Evolutionary conservation across 257 asterid genomes (phyloP), one percentile per base, ranked within the genome.

Genomic region (Salvia miltiorrhiza): DNA sequence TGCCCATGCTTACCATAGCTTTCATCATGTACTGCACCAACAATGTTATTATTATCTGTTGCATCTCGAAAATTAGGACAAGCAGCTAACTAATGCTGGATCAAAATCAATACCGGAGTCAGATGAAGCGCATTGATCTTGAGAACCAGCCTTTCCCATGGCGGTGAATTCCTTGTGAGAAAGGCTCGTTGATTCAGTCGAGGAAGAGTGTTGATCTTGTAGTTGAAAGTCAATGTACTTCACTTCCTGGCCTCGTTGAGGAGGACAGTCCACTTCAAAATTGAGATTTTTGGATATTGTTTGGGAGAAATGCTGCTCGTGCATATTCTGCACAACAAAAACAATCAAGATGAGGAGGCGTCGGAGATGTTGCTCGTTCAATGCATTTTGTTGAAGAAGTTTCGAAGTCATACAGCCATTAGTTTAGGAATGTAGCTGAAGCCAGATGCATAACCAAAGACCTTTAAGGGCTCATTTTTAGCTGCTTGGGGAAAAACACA

Each of bases 101-200:
- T 14, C 20, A 44, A 44, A 14, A 4, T 50, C 53, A 54, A 37
- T 82, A 87, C 95, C 90, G 24, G 91, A 84, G 69, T 80, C 93
- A 23, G 95, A 80, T n/a, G 95, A 89, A 67, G 83, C 80, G 11
- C 81, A 70, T 56, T 82, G 95, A 78, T 83, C 93, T 71, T 79
- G 90, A 67, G 94, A 84, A 52, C 56, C 75, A 13, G 94, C 52
- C 76, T 80, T 85, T 57, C 65, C 85, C 83, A 83, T 73, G 49
- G 80, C 70, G 52, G 78, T 23, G 70, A 69, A 69, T 52, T 83
- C 73, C 47, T 14, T 82, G 20, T 40, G 78, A 58, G 85, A 79
- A 47, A 65, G 73, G 2, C 79, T 72, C 47, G 77, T 72, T 41
- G 93, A 80, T 53, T 79, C 85, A 54, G 84, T 68, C 2, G 87